phyloP scores from a whole-genome alignment of 768 basidiomycete species.

The Tylopilus felleus region DNA sequence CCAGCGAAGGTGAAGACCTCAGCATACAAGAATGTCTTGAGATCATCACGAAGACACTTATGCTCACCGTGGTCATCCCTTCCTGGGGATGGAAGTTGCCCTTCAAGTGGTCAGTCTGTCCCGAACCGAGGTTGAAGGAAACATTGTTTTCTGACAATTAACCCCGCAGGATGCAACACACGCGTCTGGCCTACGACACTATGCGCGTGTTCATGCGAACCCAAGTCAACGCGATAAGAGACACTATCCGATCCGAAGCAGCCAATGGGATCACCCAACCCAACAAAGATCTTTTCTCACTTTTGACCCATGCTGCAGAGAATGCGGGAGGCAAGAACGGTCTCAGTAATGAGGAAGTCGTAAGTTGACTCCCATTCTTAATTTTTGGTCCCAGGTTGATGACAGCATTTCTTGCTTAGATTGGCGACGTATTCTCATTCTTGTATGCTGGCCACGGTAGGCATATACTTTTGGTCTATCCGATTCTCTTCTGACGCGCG shows the following conservation, averaged over 20 bases:
- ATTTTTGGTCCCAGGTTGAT: background rate
- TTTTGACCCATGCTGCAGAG: constrained; percentile 18
- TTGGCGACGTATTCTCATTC: constrained; percentile 49
- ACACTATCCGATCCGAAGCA: constrained; percentile 1
- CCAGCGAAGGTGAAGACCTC: constrained; percentile 5
- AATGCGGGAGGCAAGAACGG: constrained; percentile 10
- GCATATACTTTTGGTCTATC: background rate
- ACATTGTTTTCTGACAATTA: background rate
- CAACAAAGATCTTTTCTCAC: constrained; percentile 14
- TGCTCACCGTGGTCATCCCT: constrained; percentile 6
- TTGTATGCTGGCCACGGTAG: constrained; percentile 58
- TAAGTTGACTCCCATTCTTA: background rate
- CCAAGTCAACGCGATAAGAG: constrained; percentile 6
- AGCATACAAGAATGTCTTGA: constrained; percentile 10
- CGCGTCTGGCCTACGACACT: constrained; percentile 17
- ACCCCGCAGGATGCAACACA: constrained; percentile 15
- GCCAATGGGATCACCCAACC: background rate
- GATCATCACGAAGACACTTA: background rate
- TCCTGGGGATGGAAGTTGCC: constrained; percentile 21
- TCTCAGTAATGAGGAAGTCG: constrained; percentile 16
- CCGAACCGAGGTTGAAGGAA: background rate
- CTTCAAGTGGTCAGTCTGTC: constrained; percentile 9
- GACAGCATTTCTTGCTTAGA: constrained; percentile 26
- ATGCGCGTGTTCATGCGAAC: constrained; percentile 17
- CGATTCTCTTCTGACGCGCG: background rate